Conservation (phyloP, 1,139 yeast species). For the Kurtzmaniella quercitrusa region DNA sequence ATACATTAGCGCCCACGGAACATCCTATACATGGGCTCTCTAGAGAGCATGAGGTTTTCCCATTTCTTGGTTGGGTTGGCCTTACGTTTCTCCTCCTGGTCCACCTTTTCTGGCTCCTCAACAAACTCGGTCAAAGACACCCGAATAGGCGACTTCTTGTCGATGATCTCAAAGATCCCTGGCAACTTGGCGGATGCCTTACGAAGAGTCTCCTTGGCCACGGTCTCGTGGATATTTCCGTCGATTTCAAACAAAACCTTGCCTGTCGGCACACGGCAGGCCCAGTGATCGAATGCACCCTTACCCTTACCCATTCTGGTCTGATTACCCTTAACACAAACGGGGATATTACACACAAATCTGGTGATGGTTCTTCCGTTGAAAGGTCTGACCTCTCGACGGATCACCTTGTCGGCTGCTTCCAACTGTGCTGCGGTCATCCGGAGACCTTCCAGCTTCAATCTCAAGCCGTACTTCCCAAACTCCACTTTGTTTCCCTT, state of each 20-base stretch:
- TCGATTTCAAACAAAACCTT: constrained; percentile 83
- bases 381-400: constrained; percentile 74
- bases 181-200: constrained; percentile 92
- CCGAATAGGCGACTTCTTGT: constrained; percentile 61
- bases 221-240: constrained; percentile 79
- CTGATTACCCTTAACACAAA: constrained; percentile 95
- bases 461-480: constrained; percentile 83
- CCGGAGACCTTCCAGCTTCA: constrained; percentile 82
- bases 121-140: constrained; percentile 56
- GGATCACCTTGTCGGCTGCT: constrained; percentile 85
- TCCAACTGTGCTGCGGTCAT: constrained; percentile 85
- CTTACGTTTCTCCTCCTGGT: constrained; percentile 53
- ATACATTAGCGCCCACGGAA: constrained; percentile 50
- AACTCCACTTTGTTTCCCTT: constrained; percentile 80
- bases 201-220: constrained; percentile 88
- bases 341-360: constrained; percentile 80
- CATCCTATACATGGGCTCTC: constrained; percentile 47
- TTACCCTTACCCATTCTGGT: constrained; percentile 99
- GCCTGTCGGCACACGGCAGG: constrained; percentile 93
- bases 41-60: constrained; percentile 44
- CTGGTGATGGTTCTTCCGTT: constrained; percentile 74
- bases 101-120: constrained; percentile 42
- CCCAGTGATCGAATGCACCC: constrained; percentile 98
- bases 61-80: constrained; percentile 65
- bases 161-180: constrained; percentile 84